Evolutionary conservation across 345 rosid species (phyloP), one percentile per base, ranked within the genome.

Genomic region (Brassica juncea): DNA sequence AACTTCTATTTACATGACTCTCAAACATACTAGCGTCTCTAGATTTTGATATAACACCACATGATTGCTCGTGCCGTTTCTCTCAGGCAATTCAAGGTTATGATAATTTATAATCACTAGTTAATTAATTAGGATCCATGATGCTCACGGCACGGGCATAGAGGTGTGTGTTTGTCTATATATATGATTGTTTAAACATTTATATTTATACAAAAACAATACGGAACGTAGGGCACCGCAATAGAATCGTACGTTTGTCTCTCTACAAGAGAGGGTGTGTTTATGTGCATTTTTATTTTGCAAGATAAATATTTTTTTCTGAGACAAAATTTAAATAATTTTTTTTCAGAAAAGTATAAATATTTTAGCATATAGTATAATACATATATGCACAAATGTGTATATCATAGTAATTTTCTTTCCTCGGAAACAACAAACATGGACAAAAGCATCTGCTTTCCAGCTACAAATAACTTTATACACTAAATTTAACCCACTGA

Each of bases 381-480:
- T 64, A 32, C 32, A 11, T 32, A 42, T 25, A 66, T 32, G 69
- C 6, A 69, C 4, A 80, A 35, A 75, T 55, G 34, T 71, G 65
- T 70, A 76, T 71, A 81, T 59, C 35, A 66, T 71, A 71, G 42
- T 71, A 61, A 15, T 81, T 58, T 71, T 66, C 49, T 76, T 59
- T 66, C 74, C 77, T 81, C 77, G 81, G 77, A 81, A 71, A 81
- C 60, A 54, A 54, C 8, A 54, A 54, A 16, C 77, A 76, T 81
- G 77, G 74, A 76, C 84, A 76, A 81, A 75, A 66, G 77, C 58
- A 71, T 76, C 35, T 81, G 74, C 84, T 76, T 81, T 81, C 83
- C 80, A 81, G 77, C 83, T 66, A 81, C 83, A 80, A 0, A 52
- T 52, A 75, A 74, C 84, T 76, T 76, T 76, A 71, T 47, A 71